These are phyloP conservation scores for Rhododendron kiyosumense DNA, from an alignment of 148 eudicot genomes.

Conservation along the genomic window DNA sequence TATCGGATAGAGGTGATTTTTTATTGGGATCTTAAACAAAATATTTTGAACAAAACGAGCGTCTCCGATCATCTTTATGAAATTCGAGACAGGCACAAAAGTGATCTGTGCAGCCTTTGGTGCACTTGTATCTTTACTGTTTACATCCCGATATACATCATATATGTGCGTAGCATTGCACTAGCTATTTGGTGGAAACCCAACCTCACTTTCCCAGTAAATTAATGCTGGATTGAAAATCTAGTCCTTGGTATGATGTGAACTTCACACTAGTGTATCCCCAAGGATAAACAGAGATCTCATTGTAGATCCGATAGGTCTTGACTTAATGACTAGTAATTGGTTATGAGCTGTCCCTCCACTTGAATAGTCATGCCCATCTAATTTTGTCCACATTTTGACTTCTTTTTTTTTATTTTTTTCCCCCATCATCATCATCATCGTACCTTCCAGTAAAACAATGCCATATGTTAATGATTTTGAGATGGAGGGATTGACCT, in stretches of 20 bases:
- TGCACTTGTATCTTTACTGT: too few species aligned
- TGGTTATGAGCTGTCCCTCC: constrained; percentile 4
- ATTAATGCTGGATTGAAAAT: not conserved
- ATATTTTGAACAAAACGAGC: too few species aligned
- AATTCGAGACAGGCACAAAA: too few species aligned
- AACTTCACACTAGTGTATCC: not conserved
- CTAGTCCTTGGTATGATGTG: not conserved
- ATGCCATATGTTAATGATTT: not conserved
- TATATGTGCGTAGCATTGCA: not conserved
- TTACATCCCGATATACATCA: too few species aligned
- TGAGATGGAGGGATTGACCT: not conserved
- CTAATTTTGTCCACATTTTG: not conserved
- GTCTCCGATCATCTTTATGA: too few species aligned
- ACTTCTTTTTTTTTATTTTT: not conserved
- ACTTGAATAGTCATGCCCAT: not conserved
- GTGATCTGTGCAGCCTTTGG: too few species aligned
- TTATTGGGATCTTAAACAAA: too few species aligned
- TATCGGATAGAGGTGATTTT: too few species aligned
- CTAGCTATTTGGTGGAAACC: not conserved
- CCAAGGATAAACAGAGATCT: not conserved
- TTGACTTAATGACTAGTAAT: not conserved
- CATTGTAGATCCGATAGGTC: not conserved
- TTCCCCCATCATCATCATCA: not conserved
- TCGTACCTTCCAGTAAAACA: not conserved
- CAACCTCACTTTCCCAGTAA: not conserved